These are phyloP conservation scores for Schizosaccharomyces versatilis DNA, from an alignment of 1,139 yeast genomes.

Conservation along the genomic window DNA sequence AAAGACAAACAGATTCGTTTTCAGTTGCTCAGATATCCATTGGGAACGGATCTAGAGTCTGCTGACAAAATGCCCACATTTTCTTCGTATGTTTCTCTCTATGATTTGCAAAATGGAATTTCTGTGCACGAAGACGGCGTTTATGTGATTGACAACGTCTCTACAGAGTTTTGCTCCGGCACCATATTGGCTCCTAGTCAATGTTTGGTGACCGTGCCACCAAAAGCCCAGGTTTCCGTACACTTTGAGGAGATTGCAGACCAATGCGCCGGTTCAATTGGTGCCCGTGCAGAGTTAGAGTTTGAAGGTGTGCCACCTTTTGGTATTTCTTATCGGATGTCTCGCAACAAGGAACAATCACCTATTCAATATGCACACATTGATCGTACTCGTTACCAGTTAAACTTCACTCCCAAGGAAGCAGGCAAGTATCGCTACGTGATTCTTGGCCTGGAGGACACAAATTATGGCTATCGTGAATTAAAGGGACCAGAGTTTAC, in stretches of 20 bases:
- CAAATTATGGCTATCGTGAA: conserved; percentile 17
- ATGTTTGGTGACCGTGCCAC: conserved; percentile 26
- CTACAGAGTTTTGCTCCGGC: conserved; percentile 46
- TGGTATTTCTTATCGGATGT: conserved; percentile 37
- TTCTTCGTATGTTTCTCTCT: conserved; percentile 8
- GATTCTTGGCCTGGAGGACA: conserved; percentile 27
- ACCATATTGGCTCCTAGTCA: conserved; percentile 27
- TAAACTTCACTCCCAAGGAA: conserved; percentile 49
- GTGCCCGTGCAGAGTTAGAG: conserved; percentile 45
- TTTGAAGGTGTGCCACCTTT: conserved; percentile 70
- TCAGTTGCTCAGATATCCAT: neutral
- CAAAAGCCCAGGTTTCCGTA: conserved; percentile 27
- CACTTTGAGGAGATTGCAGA: conserved; percentile 38
- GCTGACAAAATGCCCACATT: conserved; percentile 3
- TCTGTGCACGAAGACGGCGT: conserved; percentile 25
- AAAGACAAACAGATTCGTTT: too few relatives aligned
- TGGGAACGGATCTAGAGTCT: neutral
- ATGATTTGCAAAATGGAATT: conserved; percentile 13
- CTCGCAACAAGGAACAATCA: conserved; percentile 17
- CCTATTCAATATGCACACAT: conserved; percentile 15
- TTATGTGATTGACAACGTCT: conserved; percentile 32
- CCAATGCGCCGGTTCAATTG: conserved; percentile 80
- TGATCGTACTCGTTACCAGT: conserved; percentile 26
- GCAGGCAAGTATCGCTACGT: conserved; percentile 67
- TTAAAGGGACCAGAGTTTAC: conserved; percentile 17